phyloP scores from a whole-genome alignment of 768 basidiomycete genomes.

The Melanogaster broomeanus region DNA sequence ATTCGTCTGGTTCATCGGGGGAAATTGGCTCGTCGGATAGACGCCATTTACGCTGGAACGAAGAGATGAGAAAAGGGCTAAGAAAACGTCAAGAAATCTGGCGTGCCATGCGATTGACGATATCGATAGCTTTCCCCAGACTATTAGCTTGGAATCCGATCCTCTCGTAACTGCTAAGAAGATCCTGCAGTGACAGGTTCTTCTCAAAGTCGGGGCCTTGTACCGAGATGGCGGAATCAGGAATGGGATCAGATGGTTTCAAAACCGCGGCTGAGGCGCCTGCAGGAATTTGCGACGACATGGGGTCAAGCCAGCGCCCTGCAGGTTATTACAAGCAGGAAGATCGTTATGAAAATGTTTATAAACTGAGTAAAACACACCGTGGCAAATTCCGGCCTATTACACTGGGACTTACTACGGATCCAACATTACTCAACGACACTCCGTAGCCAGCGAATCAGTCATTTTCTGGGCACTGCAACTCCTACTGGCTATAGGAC shows the following conservation, averaged over 20 bases:
- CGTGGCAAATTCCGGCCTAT: conserved; percentile 30
- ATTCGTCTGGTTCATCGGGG: conserved; percentile 72
- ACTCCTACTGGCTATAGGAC: neutral
- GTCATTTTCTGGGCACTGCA: neutral
- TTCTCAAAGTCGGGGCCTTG: conserved; percentile 86
- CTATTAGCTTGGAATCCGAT: conserved; percentile 99
- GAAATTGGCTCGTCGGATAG: conserved; percentile 80
- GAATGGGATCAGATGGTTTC: conserved; percentile 71
- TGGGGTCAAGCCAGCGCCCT: conserved; percentile 1
- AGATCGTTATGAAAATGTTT: neutral
- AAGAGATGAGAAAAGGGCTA: neutral
- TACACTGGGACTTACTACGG: neutral
- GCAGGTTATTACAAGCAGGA: no score
- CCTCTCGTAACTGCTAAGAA: conserved; percentile 79
- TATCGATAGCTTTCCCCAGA: conserved; percentile 82
- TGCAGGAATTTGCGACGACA: conserved; percentile 43
- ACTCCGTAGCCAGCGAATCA: neutral
- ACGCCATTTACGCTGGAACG: conserved; percentile 77
- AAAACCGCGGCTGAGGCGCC: conserved; percentile 76
- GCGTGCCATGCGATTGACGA: conserved; percentile 90
- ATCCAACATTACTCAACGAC: neutral
- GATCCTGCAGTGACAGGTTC: conserved; percentile 60
- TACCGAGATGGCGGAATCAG: conserved; percentile 66
- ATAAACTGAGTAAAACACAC: neutral
- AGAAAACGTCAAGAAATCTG: neutral